Conservation (phyloP, 2,329 filamentous ascomycete species). For the Ceratocystis huliohia region DNA sequence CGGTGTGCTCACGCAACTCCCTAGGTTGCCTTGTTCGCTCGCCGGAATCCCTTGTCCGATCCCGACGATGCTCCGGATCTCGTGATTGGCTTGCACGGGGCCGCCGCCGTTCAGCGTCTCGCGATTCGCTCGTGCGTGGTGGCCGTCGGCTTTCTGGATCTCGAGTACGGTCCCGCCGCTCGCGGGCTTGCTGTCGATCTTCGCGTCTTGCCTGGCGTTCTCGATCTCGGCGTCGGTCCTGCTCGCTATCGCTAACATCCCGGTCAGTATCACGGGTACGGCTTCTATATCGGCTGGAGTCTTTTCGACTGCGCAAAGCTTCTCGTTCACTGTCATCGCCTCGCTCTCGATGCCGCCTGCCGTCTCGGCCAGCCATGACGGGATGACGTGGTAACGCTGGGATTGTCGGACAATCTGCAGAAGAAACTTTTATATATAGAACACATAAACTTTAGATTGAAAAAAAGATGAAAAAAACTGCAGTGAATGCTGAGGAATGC, state of each 20-base stretch:
- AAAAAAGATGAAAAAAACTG: neutral
- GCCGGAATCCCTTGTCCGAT: neutral
- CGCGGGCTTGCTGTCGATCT: slow-evolving; percentile 7
- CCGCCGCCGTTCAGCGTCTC: neutral
- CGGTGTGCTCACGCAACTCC: neutral
- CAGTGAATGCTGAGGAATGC: neutral
- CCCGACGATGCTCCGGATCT: neutral
- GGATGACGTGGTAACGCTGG: slow-evolving; percentile 9
- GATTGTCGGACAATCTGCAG: neutral
- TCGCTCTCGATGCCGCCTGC: slow-evolving; percentile 19
- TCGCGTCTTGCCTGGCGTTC: slow-evolving; percentile 9
- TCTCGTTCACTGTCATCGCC: slow-evolving; percentile 19
- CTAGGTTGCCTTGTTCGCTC: neutral
- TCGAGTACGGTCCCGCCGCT: neutral
- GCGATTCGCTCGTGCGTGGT: neutral
- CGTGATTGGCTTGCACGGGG: neutral
- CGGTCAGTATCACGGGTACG: slow-evolving; percentile 9
- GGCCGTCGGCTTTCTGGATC: neutral
- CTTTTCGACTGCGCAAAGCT: slow-evolving; percentile 11
- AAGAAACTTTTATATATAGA: neutral
- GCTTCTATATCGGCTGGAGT: slow-evolving; percentile 11
- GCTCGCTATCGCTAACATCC: neutral
- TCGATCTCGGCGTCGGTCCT: slow-evolving; percentile 11
- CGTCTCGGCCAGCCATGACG: slow-evolving; percentile 10
- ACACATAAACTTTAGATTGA: neutral